phyloP scores from a whole-genome alignment of 805 yeast genomes.

The Cyberlindnera xylosilytica region DNA sequence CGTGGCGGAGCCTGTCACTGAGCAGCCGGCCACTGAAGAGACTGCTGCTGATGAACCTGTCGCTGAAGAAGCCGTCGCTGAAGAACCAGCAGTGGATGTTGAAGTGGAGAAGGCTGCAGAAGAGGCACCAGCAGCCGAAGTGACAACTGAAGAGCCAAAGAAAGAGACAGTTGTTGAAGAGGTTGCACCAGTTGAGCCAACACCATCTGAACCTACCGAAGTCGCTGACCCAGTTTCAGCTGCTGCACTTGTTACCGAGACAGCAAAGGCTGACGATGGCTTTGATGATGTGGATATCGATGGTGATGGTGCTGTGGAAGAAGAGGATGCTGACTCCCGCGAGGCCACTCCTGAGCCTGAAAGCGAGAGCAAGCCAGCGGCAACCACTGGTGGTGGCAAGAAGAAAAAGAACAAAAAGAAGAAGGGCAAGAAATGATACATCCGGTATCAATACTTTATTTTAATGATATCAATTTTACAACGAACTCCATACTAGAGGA shows the following conservation, averaged over 20 bases:
- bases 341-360: conserved; percentile 3
- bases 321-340: conserved; percentile 7
- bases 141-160: not conserved
- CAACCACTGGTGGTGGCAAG: conserved; percentile 13
- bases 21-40: conserved; percentile 3
- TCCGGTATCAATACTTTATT: not conserved
- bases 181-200: not conserved
- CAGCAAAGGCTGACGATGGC: conserved; percentile 5
- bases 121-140: not conserved
- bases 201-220: conserved; percentile 1
- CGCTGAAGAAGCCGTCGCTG: too few relatives aligned
- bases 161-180: not conserved
- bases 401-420: conserved; percentile 35
- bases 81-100: not conserved
- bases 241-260: too few relatives aligned
- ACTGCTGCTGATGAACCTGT: not conserved
- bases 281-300: conserved; percentile 15
- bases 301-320: conserved; percentile 6
- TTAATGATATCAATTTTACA: not conserved
- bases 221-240: too few relatives aligned
- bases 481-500: too few relatives aligned
- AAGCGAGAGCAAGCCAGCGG: not conserved
- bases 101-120: not conserved
- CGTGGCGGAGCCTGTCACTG: conserved; percentile 16
- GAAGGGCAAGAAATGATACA: conserved; percentile 31